Evolutionary conservation across 805 yeast species (phyloP), one percentile per base, ranked within the genome.

Genomic region (Candida boidinii): DNA sequence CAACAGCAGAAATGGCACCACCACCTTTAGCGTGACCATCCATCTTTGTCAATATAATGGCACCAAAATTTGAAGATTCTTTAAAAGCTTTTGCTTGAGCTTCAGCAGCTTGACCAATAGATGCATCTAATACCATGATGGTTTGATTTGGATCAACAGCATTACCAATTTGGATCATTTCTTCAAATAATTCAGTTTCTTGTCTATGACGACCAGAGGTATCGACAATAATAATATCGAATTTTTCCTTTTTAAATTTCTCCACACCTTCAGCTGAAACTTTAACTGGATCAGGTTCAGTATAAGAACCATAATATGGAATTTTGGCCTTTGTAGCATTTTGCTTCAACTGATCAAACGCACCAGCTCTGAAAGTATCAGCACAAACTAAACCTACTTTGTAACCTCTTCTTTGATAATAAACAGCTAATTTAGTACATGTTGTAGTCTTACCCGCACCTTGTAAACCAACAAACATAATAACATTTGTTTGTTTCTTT

Each of bases 11-110:
- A 34, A 90, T 88, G 20, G 98, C 98, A 67, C 98, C 98, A 62
- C 98, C 98, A 56, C 98, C 98, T 61, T 83, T 90, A 24, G 97
- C 98, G 51, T 92, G 96, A 33, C 97, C 97, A 60, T 90, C 98
- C 94, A 90, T 78, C 57, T 90, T 90, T 16, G 98, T 90, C 52
- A 90, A 69, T 38, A 90, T 81, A 42, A 90, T 90, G 17, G 96
- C 87, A 48, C 98, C 98, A 51, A 92, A 92, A 52, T 90, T 79
- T 4, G 96, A 68, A 21, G 88, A 75, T 33, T 88, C 95, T 58
- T 90, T 92, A 64, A 90, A 90, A 1, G 98, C 98, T 49, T 71
- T 73, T 4, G 95, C 85, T 60, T 90, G 98, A 7, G 81, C 71
- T 64, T 90, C 96, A 2, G 98, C 98, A 10, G 97, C 96, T 62